phyloP scores from a whole-genome alignment of 306 rosid species.

The Casuarina glauca region DNA sequence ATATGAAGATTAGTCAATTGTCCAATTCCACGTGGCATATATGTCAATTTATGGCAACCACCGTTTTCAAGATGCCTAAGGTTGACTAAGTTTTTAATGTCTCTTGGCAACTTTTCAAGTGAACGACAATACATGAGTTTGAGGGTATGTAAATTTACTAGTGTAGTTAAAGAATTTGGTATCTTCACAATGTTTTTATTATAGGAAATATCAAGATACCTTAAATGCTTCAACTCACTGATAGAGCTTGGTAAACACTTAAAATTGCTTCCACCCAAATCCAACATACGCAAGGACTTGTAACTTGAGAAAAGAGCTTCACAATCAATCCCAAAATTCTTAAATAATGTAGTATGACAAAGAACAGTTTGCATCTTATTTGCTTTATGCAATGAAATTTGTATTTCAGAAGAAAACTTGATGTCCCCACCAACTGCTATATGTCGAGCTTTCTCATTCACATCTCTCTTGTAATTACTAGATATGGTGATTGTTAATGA shows the following conservation, averaged over 20 bases:
- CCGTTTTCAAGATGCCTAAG: conserved; percentile 21
- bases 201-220: neutral
- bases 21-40: neutral
- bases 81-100: neutral
- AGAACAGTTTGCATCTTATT: too few species aligned
- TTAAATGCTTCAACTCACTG: neutral
- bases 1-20: neutral
- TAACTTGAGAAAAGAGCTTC: too few species aligned
- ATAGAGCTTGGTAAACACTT: neutral
- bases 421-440: too few species aligned
- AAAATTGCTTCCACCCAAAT: neutral
- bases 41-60: neutral
- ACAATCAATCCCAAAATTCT: too few species aligned
- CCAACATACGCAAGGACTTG: neutral
- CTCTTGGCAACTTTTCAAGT: neutral
- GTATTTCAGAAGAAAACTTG: too few species aligned
- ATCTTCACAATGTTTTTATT: neutral
- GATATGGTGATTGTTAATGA: too few species aligned
- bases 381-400: too few species aligned
- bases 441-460: too few species aligned
- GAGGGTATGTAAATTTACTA: neutral
- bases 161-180: neutral
- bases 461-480: too few species aligned
- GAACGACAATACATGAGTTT: neutral
- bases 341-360: too few species aligned